Percentiles rank a stretch among this genome's conserved stretches.
phyloP scores from a whole-genome alignment of 2,329 filamentous ascomycete species.

The Arthrobotrys iridis region DNA sequence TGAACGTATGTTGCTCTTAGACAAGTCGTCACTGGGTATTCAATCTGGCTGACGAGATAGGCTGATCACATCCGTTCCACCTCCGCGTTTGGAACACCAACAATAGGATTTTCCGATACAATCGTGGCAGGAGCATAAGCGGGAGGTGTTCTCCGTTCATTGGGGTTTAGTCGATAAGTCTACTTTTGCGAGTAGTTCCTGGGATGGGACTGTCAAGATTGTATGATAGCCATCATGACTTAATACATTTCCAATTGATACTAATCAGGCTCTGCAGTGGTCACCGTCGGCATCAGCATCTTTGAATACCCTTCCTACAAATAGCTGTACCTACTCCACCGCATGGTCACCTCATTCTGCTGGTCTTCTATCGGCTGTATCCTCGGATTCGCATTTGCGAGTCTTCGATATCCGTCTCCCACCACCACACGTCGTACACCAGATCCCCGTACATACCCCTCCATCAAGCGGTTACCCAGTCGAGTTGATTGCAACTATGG shows the following conservation, averaged over 20 bases:
- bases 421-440: conserved; percentile 78
- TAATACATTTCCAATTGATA: not conserved
- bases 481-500: conserved; percentile 22
- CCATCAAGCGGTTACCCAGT: conserved; percentile 63
- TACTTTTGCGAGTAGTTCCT: conserved; percentile 88
- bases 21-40: too few relatives aligned
- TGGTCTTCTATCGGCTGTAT: conserved; percentile 84
- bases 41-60: conserved; percentile 50
- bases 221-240: conserved; percentile 62
- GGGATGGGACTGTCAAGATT: conserved; percentile 96
- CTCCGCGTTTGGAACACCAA: not conserved
- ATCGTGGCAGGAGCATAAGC: conserved; percentile 90
- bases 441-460: conserved; percentile 82
- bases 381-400: conserved; percentile 86
- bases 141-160: conserved; percentile 89
- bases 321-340: conserved; percentile 93
- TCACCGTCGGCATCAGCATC: conserved; percentile 79
- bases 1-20: conserved; percentile 64
- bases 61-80: conserved; percentile 37
- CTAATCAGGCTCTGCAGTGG: conserved; percentile 69
- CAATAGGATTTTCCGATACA: conserved; percentile 79
- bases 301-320: conserved; percentile 85
- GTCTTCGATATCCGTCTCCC: conserved; percentile 93
- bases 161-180: conserved; percentile 95
- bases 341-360: conserved; percentile 89